A percentile compares a stretch with the other conserved stretches of the same genome.
phyloP scores from a whole-genome alignment of 2,329 filamentous ascomycete genomes.

The Blastomyces emzantsi region DNA sequence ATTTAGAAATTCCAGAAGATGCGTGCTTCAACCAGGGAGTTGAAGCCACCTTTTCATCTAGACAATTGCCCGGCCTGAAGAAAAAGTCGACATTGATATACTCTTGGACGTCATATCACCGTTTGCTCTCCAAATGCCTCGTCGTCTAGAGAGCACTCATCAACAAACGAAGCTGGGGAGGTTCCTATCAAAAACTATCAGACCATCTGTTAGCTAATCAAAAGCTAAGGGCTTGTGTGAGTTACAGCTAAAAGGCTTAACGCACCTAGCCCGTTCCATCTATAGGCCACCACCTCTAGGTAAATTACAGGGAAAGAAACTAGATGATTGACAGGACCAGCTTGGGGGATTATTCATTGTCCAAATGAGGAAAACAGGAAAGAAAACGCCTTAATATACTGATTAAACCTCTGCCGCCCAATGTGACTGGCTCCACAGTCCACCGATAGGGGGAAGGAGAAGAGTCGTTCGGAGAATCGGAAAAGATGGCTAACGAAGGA shows the following conservation, averaged over 20 bases:
- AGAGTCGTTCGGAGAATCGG: slow-evolving; percentile 40
- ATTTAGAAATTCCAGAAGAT: background rate
- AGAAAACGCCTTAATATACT: slow-evolving; percentile 47
- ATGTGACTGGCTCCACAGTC: slow-evolving; percentile 67
- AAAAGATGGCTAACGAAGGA: slow-evolving; percentile 15
- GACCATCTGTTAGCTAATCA: background rate
- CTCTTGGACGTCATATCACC: background rate
- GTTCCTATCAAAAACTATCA: background rate
- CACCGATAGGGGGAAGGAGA: slow-evolving; percentile 64
- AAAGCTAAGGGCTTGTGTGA: background rate
- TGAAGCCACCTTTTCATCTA: background rate
- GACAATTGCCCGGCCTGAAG: background rate
- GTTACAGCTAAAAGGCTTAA: background rate
- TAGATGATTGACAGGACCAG: slow-evolving; percentile 66
- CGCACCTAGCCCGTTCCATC: slow-evolving; percentile 51
- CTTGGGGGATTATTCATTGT: slow-evolving; percentile 63
- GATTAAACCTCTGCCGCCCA: slow-evolving; percentile 73
- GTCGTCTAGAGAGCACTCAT: background rate
- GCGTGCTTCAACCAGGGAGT: background rate
- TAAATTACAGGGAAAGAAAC: slow-evolving; percentile 63
- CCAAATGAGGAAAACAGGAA: slow-evolving; percentile 61
- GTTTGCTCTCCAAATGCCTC: background rate
- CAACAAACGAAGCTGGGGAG: background rate
- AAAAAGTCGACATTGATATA: background rate
- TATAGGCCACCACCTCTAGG: slow-evolving; percentile 63